Evolutionary conservation across 2,329 filamentous ascomycete genomes (phyloP).

Genomic region (Pyricularia grisea): DNA sequence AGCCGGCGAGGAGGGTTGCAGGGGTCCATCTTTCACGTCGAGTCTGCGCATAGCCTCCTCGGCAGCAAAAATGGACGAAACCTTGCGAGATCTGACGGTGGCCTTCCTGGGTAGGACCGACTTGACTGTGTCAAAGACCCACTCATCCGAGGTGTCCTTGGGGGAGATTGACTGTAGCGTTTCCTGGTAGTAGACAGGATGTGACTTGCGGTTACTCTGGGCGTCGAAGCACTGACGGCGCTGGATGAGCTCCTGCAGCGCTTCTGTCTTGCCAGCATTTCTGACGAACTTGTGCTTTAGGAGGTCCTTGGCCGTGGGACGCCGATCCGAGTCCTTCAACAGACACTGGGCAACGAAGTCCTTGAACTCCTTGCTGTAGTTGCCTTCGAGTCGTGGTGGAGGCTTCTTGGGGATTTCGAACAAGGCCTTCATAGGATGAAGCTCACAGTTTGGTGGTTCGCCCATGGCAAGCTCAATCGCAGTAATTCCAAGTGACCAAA

Average conservation of each 20-base stretch:
- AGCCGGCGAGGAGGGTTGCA: slow-evolving; percentile 39
- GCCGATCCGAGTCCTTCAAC: slow-evolving; percentile 79
- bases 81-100: slow-evolving; percentile 41
- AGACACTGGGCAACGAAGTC: slow-evolving; percentile 88
- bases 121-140: slow-evolving; percentile 93
- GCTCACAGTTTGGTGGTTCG: slow-evolving; percentile 77
- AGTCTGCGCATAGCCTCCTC: slow-evolving; percentile 52
- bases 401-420: slow-evolving; percentile 86
- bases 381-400: slow-evolving; percentile 74
- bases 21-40: slow-evolving; percentile 50
- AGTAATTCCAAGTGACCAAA: slow-evolving; percentile 88
- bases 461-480: slow-evolving; percentile 84
- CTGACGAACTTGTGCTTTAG: slow-evolving; percentile 83
- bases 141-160: slow-evolving; percentile 68
- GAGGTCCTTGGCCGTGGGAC: slow-evolving; percentile 79
- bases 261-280: slow-evolving; percentile 78
- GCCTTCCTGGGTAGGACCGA: slow-evolving; percentile 51
- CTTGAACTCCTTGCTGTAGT: slow-evolving; percentile 84
- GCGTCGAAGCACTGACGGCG: slow-evolving; percentile 77
- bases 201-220: slow-evolving; percentile 56
- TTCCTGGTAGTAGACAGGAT: slow-evolving; percentile 86
- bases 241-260: slow-evolving; percentile 76
- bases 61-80: slow-evolving; percentile 46
- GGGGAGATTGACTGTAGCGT: slow-evolving; percentile 66
- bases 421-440: slow-evolving; percentile 89